These are phyloP conservation scores for Hippophae rhamnoides DNA, from an alignment of 306 rosid species.

Conservation along the genomic window DNA sequence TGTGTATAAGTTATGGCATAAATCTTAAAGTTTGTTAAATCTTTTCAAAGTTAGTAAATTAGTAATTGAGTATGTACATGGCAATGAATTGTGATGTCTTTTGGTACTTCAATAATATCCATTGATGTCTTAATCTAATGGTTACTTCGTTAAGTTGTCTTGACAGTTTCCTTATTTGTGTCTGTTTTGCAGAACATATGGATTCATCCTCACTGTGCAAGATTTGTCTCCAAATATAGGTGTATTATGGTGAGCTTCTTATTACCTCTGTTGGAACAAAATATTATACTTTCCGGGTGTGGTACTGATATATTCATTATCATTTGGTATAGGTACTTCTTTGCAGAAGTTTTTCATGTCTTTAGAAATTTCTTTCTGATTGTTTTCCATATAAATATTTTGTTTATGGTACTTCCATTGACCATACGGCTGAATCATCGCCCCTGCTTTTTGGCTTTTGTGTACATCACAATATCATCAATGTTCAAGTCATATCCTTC, in stretches of 20 bases:
- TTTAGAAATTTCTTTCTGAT: slow-evolving; percentile 77
- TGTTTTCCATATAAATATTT: slow-evolving; percentile 78
- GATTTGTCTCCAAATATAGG: slow-evolving; percentile 95
- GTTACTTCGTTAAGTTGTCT: slow-evolving; percentile 5
- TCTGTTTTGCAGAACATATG: slow-evolving; percentile 67
- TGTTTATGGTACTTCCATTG: slow-evolving; percentile 76
- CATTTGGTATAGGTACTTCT: slow-evolving; percentile 72
- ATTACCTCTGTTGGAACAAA: background rate
- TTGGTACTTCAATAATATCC: too few relatives aligned
- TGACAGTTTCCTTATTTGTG: slow-evolving; percentile 16
- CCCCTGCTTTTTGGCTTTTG: slow-evolving; percentile 83
- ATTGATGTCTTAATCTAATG: background rate
- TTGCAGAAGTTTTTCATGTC: slow-evolving; percentile 90
- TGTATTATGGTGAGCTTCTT: slow-evolving; percentile 66
- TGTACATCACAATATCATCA: slow-evolving; percentile 52
- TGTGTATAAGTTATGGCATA: background rate
- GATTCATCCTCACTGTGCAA: slow-evolving; percentile 82
- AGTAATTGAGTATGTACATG: background rate
- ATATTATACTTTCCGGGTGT: slow-evolving; percentile 7
- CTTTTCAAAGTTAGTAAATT: background rate
- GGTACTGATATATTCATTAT: slow-evolving; percentile 16
- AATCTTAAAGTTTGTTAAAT: background rate
- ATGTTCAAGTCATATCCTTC: slow-evolving; percentile 93
- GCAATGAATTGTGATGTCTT: too few relatives aligned
- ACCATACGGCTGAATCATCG: slow-evolving; percentile 77